These are phyloP conservation scores for Flaveria robusta DNA, from an alignment of 129 eudicot species.

Conservation along the genomic window DNA sequence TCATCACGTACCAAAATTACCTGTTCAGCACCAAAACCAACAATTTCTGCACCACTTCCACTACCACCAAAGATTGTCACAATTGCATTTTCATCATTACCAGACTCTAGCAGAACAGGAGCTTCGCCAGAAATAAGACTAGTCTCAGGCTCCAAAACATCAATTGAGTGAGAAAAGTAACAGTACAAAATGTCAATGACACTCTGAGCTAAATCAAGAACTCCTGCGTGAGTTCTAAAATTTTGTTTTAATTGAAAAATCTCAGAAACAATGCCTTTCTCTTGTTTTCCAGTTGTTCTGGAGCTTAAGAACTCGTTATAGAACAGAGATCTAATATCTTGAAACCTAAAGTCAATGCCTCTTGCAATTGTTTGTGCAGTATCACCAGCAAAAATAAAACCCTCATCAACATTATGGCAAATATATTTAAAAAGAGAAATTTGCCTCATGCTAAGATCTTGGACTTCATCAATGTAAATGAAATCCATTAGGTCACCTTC, in stretches of 20 bases:
- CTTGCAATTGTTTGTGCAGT: conserved; percentile 85
- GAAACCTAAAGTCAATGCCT: conserved; percentile 77
- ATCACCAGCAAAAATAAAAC: conserved; percentile 72
- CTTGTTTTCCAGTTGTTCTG: conserved; percentile 29
- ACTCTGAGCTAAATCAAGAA: conserved; percentile 68
- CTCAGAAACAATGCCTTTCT: conserved; percentile 54
- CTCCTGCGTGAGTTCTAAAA: conserved; percentile 77
- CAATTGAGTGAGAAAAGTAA: conserved; percentile 63
- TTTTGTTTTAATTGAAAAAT: conserved; percentile 50
- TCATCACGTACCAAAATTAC: conserved; percentile 87
- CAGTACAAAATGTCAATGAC: conserved; percentile 59
- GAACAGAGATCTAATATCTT: conserved; percentile 63
- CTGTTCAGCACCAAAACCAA: conserved; percentile 95
- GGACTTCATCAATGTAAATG: conserved; percentile 80
- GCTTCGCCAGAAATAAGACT: conserved; percentile 74
- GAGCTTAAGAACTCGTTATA: conserved; percentile 53
- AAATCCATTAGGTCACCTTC: conserved; percentile 58
- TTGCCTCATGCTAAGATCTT: conserved; percentile 72
- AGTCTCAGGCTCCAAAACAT: conserved; percentile 60
- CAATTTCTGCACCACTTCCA: conserved; percentile 44
- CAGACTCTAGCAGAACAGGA: conserved; percentile 58
- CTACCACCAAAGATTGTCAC: conserved; percentile 58
- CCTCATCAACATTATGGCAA: conserved; percentile 73
- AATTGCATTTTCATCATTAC: conserved; percentile 56
- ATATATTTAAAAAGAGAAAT: conserved; percentile 67